Conservation (phyloP, 129 eudicot genomes). For the Deinandra increscens region DNA sequence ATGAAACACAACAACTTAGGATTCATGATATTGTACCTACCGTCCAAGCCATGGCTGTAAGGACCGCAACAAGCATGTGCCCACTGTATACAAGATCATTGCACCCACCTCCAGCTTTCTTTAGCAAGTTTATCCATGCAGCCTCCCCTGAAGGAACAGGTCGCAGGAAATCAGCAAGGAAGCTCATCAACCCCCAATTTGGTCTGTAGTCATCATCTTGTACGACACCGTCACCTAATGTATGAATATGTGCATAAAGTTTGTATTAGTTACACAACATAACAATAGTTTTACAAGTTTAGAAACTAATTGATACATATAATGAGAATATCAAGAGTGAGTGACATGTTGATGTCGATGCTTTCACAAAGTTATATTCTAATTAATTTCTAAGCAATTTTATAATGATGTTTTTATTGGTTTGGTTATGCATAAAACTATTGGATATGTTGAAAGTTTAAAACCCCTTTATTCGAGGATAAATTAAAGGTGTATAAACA, state of each 20-base stretch:
- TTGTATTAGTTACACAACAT: slow-evolving; percentile 2
- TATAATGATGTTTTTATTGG: background rate
- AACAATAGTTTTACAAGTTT: background rate
- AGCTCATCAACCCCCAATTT: slow-evolving; percentile 91
- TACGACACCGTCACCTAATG: slow-evolving; percentile 51
- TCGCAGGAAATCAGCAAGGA: slow-evolving; percentile 79
- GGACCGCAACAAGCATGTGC: slow-evolving; percentile 94
- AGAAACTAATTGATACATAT: background rate
- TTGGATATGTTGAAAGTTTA: background rate
- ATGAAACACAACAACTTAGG: background rate
- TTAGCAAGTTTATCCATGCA: slow-evolving; percentile 81
- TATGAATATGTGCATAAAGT: slow-evolving; percentile 4
- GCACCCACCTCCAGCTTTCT: slow-evolving; percentile 96
- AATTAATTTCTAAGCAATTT: background rate
- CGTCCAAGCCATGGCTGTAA: slow-evolving; percentile 99
- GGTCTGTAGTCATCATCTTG: slow-evolving; percentile 63
- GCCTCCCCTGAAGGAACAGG: slow-evolving; percentile 69
- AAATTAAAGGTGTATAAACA: slow-evolving; percentile 3
- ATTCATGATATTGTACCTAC: slow-evolving; percentile 46
- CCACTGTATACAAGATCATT: slow-evolving; percentile 97
- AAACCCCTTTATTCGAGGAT: slow-evolving; percentile 8
- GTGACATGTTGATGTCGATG: too few relatives aligned
- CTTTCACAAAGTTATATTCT: background rate
- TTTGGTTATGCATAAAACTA: background rate
- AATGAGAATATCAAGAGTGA: too few relatives aligned